Base-by-base conservation (phyloP, 1,139 yeast genomes). In the Geotrichum histeridarum region DNA sequence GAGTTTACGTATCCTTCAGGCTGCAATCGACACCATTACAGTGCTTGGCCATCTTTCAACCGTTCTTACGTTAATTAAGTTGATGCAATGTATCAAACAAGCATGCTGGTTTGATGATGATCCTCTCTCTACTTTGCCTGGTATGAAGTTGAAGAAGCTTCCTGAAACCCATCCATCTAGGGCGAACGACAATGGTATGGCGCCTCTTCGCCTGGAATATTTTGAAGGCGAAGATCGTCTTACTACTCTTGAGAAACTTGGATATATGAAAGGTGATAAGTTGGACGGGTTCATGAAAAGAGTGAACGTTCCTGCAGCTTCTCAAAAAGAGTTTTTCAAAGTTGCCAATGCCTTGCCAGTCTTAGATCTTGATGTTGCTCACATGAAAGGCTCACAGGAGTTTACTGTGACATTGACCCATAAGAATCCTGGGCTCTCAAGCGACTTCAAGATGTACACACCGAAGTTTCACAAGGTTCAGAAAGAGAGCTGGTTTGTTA, bases 401-500 rank as follows among this genome's bases (percentile, higher is more conserved):
- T 58, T 86, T 31, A 65, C 63, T 1, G 74, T 88, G 27, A 72
- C 68, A 18, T 72, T 87, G 48, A 66, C 65, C 8, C 94, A 85
- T 67, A 72, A 73, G 37, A 82, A 54, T 31, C 55, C 65, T 22
- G 82, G 86, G 11, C 70, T 77, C 55, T 81, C 77, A 60, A 70
- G 73, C 4, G 87, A 82, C 54, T 86, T 80, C 71, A 80, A 79
- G 58, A 81, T 88, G 58, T 81, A 84, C 64, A 77, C 93, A 58
- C 94, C 95, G 2, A 81, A 80, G 61, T 93, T 87, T 72, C 96
- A 96, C 48, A 91, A 93, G 68, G 76, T 84, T 1, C 99, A 94
- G 70, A 84, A 91, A 63, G 99, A 93, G 67, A 82, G 95, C 0
- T 94, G 99, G 99, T 88, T 93, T 68, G 78, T 85, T 8, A 79